These are phyloP conservation scores for Cryptococcus sp. DNA, from an alignment of 1,284 basidiomycete genomes.

Conservation along the genomic window DNA sequence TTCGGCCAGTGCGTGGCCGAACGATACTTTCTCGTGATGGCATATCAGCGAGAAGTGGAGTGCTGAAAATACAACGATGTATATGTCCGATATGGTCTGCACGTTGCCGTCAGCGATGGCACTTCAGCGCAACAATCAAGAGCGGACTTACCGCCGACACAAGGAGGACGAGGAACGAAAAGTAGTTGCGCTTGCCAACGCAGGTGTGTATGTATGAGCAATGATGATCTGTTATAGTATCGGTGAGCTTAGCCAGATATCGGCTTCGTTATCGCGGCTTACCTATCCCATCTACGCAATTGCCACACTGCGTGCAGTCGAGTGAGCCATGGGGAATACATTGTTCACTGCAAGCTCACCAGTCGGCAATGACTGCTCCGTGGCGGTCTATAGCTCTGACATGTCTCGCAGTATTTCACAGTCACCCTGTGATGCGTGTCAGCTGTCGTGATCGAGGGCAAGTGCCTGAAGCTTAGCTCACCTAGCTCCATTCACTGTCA, in stretches of 20 bases:
- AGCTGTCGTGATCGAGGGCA: background rate
- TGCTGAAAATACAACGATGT: conserved; percentile 78
- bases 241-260: conserved; percentile 33
- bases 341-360: conserved; percentile 56
- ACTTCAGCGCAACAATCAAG: background rate
- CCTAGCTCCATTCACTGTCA: conserved; percentile 75
- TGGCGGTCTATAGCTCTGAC: conserved; percentile 84
- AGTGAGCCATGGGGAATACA: conserved; percentile 1
- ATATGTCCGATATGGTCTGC: conserved; percentile 67
- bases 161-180: conserved; percentile 79
- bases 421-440: conserved; percentile 62
- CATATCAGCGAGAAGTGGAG: conserved; percentile 74
- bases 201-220: conserved; percentile 96
- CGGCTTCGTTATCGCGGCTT: background rate
- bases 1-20: conserved; percentile 62
- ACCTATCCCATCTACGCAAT: conserved; percentile 77
- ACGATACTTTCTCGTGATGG: conserved; percentile 58
- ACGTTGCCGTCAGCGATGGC: background rate
- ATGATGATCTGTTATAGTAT: conserved; percentile 67
- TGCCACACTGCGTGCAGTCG: conserved; percentile 68
- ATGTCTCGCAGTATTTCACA: conserved; percentile 88
- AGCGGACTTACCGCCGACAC: conserved; percentile 68
- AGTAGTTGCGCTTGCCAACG: conserved; percentile 87
- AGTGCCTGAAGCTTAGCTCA: conserved; percentile 55
- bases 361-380: conserved; percentile 89